Base-by-base conservation (phyloP, 192 early-diverging fungal genomes). In the Coemansia asiatica region DNA sequence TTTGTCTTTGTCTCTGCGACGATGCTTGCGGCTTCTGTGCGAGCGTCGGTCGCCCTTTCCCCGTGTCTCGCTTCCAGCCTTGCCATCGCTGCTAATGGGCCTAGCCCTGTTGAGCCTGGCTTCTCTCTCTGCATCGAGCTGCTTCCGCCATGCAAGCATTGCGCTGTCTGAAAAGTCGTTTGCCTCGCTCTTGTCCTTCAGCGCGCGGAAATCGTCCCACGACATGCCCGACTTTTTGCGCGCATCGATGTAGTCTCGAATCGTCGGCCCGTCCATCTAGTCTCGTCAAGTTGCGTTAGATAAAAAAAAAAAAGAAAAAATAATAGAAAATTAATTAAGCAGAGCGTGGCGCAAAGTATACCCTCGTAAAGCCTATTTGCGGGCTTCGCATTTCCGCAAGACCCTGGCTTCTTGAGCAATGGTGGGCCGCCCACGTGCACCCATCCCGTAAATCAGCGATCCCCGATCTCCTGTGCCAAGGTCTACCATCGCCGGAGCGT, bases 211-310 rank as follows among this genome's bases (percentile, higher is more conserved):
- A 25, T 79, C 76, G 19, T 79, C 76, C 71, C 71, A 79, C 18
- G 71, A 79, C 71, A 79, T 69, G 0, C 76, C 76, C 0, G 71
- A 63, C 55, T 79, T 74, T 67, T 79, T 79, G 46, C 71, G 67
- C 35, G 71, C 67, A 61, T 79, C 76, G 26, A 79, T 79, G 61
- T 79, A 79, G 56, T 79, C 76, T 29, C 76, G 71, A 31, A 79
- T 79, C 29, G 71, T 50, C 19, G 71, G 71, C 0, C 71, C 71
- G 2, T 72, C 76, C 70, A 69, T 75, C 33, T n/a, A 33, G 5
- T 49, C 40, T 1, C n/a, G 50, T 53, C 22, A 16, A 44, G 40
- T 12, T 44, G 40, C 15, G 3, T 16, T 5, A 16, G 10, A 16
- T 44, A 44, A 44, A 21, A 29, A 59, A 23, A 22, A 57, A 33